These are phyloP conservation scores for Raddia distichophylla DNA, from an alignment of 176 grass and related monocot genomes.

Conservation along the genomic window DNA sequence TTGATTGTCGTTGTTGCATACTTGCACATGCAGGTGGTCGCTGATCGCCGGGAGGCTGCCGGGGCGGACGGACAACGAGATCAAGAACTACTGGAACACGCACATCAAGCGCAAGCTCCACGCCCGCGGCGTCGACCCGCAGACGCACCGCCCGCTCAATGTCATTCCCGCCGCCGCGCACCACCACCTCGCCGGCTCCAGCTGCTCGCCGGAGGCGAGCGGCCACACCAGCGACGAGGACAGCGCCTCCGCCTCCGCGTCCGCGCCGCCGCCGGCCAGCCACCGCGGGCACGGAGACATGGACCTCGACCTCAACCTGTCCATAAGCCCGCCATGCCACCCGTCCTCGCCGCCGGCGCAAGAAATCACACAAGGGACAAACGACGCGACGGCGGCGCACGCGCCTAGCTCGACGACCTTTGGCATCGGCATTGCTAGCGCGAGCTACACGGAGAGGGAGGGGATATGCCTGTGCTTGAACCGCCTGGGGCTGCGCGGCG, in stretches of 20 bases:
- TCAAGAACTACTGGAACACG: constrained; percentile 98
- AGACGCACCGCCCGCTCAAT: constrained; percentile 62
- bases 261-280: not conserved
- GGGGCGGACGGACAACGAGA: constrained; percentile 89
- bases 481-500: constrained; percentile 41
- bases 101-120: constrained; percentile 84
- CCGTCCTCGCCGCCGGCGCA: not conserved
- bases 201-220: constrained; percentile 36
- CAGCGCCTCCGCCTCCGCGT: not conserved
- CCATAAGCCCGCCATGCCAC: constrained; percentile 62
- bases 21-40: constrained; percentile 70
- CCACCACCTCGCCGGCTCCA: not conserved
- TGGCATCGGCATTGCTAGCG: not conserved
- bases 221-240: constrained; percentile 39
- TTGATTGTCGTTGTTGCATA: not conserved
- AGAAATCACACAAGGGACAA: not conserved
- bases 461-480: constrained; percentile 54
- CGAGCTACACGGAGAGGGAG: constrained; percentile 29
- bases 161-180: not conserved
- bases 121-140: constrained; percentile 65
- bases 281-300: constrained; percentile 38
- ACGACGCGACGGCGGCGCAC: not conserved
- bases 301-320: constrained; percentile 78
- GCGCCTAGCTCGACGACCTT: constrained; percentile 9
- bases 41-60: constrained; percentile 75